Percentiles rank a stretch among this genome's conserved stretches.
Conservation (phyloP, 768 basidiomycete species). For the Daedaleopsis sinensis region DNA sequence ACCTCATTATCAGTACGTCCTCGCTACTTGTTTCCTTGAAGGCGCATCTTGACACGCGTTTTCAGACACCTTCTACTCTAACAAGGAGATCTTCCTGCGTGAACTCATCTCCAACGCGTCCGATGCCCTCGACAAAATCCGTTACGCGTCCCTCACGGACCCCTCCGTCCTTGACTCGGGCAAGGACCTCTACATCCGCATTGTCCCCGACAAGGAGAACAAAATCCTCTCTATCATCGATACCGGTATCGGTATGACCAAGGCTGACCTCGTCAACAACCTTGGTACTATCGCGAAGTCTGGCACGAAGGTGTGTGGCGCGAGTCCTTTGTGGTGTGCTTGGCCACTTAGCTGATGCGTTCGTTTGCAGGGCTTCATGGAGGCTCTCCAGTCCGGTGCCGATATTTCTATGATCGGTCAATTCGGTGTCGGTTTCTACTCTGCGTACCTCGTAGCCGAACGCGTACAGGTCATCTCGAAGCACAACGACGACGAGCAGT, state of each 20-base stretch:
- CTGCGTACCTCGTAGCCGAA: conserved; percentile 98
- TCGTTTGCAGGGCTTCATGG: conserved; percentile 89
- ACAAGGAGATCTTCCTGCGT: conserved; percentile 99
- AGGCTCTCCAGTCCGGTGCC: conserved; percentile 88
- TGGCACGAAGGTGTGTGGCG: conserved; percentile 73
- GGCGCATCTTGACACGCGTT: conserved; percentile 16
- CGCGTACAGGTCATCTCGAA: conserved; percentile 98
- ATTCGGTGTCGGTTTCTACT: conserved; percentile 99
- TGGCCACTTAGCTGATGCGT: background rate
- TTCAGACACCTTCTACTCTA: conserved; percentile 99
- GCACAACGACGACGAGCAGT: conserved; percentile 99
- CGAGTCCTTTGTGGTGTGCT: background rate
- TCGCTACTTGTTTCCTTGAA: conserved; percentile 1
- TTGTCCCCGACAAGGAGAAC: conserved; percentile 95
- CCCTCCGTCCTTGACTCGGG: conserved; percentile 85
- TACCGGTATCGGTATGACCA: conserved; percentile 99
- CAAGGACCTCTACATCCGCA: conserved; percentile 94
- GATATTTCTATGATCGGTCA: conserved; percentile 98
- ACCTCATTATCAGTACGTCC: conserved; percentile 94
- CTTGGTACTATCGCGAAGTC: conserved; percentile 95
- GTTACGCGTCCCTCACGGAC: conserved; percentile 95
- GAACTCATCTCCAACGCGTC: conserved; percentile 97
- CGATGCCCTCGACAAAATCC: conserved; percentile 99
- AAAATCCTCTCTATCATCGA: conserved; percentile 91
- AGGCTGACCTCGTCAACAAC: conserved; percentile 99